Evolutionary conservation across 768 basidiomycete genomes (phyloP), one percentile per base, ranked within the genome.

Genomic region (Podaxis sp.): DNA sequence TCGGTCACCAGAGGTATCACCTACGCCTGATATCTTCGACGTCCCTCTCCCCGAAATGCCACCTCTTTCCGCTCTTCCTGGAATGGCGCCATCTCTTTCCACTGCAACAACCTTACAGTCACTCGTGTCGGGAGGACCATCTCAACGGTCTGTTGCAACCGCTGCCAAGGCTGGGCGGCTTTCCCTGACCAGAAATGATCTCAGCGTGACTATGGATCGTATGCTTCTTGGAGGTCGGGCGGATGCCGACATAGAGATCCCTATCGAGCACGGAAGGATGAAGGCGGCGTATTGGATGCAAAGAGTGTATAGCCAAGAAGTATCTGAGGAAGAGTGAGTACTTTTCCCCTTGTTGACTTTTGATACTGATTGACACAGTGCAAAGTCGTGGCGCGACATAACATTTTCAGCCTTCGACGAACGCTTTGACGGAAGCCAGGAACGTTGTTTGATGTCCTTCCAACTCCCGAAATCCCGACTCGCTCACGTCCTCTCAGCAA

Each of bases 241-340:
- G 2, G 86, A 83, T 2, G 63, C 70, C 5, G 84, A 85, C 18
- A 59, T 68, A 1, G 63, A 72, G 13, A 60, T 77, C 1, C 75
- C 80, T 0, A 75, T 78, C 18, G 85, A 87, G 60, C 80, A 87
- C 66, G 84, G 82, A 4, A 78, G 85, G 61, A 87, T 90, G 84
- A 84, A 83, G 55, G 82, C 88, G 1, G 77, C 85, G 0, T 89
- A 84, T 67, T 93, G 91, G 90, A 82, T 88, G 72, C 84, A 91
- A 64, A 78, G 73, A 54, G 63, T 93, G 14, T 71, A 77, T 56
- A 76, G 79, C 13, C 78, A 81, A 56, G 74, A 80, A n/a, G 74
- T 85, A 16, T 64, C 77, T 0, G 69, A 72, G 50, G 67, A 67
- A 47, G 81, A 83, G 91, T 91, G 68, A 74, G 84, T 71, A 55